Evolutionary conservation across 345 rosid species (phyloP).

Genomic region (Geranium rotundifolium): DNA sequence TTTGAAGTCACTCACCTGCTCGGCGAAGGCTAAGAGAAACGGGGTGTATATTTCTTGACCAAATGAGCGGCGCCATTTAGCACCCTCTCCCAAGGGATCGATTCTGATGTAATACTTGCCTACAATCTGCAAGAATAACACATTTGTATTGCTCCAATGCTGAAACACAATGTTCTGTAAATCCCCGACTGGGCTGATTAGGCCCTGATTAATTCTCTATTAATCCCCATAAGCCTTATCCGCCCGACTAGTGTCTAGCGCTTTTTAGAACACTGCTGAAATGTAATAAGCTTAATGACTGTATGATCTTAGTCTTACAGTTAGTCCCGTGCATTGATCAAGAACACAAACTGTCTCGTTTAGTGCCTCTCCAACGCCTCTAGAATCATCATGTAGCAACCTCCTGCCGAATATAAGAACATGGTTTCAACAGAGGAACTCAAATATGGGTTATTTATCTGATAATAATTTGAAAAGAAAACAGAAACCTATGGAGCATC

Average conservation of each 20-base stretch:
- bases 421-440: not conserved
- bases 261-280: too few relatives aligned
- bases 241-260: too few relatives aligned
- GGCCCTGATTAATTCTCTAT: too few relatives aligned
- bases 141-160: not conserved
- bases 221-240: too few relatives aligned
- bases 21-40: constrained; percentile 67
- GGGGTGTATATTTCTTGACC: constrained; percentile 97
- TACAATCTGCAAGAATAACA: constrained; percentile 43
- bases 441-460: not conserved
- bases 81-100: constrained; percentile 77
- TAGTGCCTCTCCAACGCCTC: constrained; percentile 81
- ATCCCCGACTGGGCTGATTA: too few relatives aligned
- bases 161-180: too few relatives aligned
- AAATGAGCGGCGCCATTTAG: constrained; percentile 85
- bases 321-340: constrained; percentile 61
- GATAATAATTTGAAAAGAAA: too few relatives aligned
- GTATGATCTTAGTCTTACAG: constrained; percentile 29
- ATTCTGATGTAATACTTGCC: constrained; percentile 84
- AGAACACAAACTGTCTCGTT: constrained; percentile 80
- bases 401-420: constrained; percentile 35
- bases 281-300: too few relatives aligned
- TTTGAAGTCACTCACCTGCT: constrained; percentile 26
- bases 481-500: constrained; percentile 76
- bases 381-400: constrained; percentile 75